A percentile compares a stretch with the other conserved stretches of the same genome.
These are phyloP conservation scores for Botrytis porri DNA, from an alignment of 2,329 filamentous ascomycete genomes.

Conservation along the genomic window DNA sequence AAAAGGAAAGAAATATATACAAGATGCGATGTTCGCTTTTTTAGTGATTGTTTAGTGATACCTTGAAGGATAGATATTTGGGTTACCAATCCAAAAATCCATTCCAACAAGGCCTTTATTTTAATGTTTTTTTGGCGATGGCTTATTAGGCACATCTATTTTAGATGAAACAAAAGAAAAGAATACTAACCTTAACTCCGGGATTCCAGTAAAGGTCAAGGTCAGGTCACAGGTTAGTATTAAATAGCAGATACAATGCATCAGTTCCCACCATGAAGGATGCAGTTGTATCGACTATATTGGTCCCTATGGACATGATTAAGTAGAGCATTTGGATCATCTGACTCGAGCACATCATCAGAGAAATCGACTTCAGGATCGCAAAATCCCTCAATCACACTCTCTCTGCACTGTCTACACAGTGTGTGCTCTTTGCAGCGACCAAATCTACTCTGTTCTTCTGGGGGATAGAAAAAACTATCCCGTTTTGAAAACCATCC, in stretches of 20 bases:
- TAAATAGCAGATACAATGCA: slow-evolving; percentile 4
- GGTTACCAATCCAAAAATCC: slow-evolving; percentile 14
- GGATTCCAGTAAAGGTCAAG: slow-evolving; percentile 13
- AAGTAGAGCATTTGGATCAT: neutral
- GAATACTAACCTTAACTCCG: slow-evolving; percentile 4
- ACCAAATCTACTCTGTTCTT: neutral
- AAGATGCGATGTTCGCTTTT: slow-evolving; percentile 20
- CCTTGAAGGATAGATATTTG: slow-evolving; percentile 3
- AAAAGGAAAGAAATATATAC: slow-evolving; percentile 10
- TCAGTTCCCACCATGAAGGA: neutral
- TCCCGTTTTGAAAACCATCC: slow-evolving; percentile 8
- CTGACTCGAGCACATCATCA: neutral
- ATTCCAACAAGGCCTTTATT: slow-evolving; percentile 17
- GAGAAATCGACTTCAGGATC: slow-evolving; percentile 1
- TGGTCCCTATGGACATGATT: neutral
- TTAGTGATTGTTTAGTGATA: slow-evolving; percentile 21
- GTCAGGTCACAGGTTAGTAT: slow-evolving; percentile 19
- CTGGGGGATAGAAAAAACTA: neutral
- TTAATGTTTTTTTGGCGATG: slow-evolving; percentile 18
- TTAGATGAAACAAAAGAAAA: slow-evolving; percentile 3
- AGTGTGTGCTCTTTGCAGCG: neutral
- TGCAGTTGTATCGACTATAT: slow-evolving; percentile 6
- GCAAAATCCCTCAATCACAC: neutral
- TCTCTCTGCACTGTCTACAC: neutral
- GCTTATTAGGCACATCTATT: slow-evolving; percentile 16